Evolutionary conservation across 306 rosid genomes (phyloP).

Genomic region (Biancaea sappan): DNA sequence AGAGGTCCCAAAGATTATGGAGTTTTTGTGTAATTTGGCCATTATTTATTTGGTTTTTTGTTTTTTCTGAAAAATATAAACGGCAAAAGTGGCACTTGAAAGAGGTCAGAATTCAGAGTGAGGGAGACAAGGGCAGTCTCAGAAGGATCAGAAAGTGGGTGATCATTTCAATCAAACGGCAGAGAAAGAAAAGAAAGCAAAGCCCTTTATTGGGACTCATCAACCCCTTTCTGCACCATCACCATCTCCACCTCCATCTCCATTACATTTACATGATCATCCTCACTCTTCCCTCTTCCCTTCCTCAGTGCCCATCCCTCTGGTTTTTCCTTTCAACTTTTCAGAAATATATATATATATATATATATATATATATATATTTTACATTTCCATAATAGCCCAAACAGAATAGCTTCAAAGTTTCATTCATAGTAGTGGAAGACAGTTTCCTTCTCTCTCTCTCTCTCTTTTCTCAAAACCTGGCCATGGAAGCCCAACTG

Average conservation of each 20-base stretch:
- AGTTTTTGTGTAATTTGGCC: too few relatives aligned
- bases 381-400: background rate
- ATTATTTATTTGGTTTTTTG: background rate
- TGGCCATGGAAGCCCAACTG: background rate
- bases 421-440: too few relatives aligned
- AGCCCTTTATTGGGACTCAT: constrained; percentile 75
- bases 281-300: too few relatives aligned
- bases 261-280: too few relatives aligned
- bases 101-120: constrained; percentile 69
- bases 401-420: background rate
- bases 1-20: too few relatives aligned
- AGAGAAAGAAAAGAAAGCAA: constrained; percentile 37
- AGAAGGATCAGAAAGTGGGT: constrained; percentile 51
- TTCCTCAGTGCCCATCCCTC: constrained; percentile 11
- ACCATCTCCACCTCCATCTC: too few relatives aligned
- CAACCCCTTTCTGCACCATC: constrained; percentile 37
- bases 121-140: constrained; percentile 55
- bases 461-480: too few relatives aligned
- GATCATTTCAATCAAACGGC: constrained; percentile 40
- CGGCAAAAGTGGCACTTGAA: constrained; percentile 45
- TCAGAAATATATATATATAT: too few relatives aligned
- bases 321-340: background rate
- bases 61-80: background rate
- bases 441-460: too few relatives aligned
- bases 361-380: too few relatives aligned